Conservation (phyloP, 75 land plant genomes). For the Cunninghamia lanceolata region DNA sequence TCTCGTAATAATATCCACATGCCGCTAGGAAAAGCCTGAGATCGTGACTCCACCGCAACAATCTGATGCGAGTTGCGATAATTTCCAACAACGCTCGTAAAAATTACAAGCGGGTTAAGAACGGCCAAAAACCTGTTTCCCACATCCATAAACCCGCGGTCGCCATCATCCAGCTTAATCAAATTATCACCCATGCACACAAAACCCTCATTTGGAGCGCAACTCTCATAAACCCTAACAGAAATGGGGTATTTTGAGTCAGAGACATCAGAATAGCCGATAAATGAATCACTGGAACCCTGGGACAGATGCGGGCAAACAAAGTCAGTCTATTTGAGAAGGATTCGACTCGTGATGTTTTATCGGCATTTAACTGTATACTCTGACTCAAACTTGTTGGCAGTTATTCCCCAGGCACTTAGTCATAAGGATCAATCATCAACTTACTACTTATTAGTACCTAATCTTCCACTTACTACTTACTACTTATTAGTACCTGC, state of each 20-base stretch:
- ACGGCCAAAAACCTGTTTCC: constrained; percentile 20
- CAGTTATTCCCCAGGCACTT: no score
- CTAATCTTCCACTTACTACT: no score
- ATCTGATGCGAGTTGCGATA: constrained; percentile 1
- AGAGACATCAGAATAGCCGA: neutral
- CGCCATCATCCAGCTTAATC: constrained; percentile 10
- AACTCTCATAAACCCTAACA: neutral
- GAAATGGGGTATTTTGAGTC: neutral
- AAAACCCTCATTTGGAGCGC: neutral
- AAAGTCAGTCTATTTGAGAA: no score
- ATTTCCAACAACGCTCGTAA: constrained; percentile 17
- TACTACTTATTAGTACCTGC: no score
- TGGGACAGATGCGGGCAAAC: neutral
- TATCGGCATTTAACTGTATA: no score
- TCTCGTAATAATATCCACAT: neutral
- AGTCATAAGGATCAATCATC: no score
- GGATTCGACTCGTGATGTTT: no score
- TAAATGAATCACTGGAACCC: constrained; percentile 39
- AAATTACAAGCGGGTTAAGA: constrained; percentile 2
- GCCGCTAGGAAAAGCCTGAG: constrained; percentile 1
- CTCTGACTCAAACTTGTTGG: no score
- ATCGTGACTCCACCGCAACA: constrained; percentile 6
- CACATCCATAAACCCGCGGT: constrained; percentile 10
- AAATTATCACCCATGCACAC: constrained; percentile 12
- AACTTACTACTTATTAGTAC: no score